A percentile compares a stretch with the other conserved stretches of the same genome.
Conservation (phyloP, 2,329 filamentous ascomycete species). For the Claviceps sorghi region DNA sequence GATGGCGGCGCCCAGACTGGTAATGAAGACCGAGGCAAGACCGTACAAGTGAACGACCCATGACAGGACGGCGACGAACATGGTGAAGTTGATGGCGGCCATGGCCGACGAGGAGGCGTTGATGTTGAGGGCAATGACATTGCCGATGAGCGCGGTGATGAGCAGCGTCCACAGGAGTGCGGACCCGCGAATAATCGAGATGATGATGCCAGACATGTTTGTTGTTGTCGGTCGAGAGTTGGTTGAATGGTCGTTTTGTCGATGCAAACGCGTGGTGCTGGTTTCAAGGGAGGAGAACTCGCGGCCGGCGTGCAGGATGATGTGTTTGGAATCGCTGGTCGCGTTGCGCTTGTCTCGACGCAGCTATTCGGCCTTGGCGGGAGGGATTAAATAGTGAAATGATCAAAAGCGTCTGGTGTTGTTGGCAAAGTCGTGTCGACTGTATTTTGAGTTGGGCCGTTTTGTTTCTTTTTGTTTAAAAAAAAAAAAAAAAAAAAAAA, state of each 20-base stretch:
- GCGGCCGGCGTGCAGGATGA: background rate
- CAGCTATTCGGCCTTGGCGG: background rate
- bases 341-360: background rate
- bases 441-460: background rate
- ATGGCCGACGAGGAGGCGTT: slow-evolving; percentile 26
- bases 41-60: slow-evolving; percentile 54
- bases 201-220: slow-evolving; percentile 24
- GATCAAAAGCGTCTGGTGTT: background rate
- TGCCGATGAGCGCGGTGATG: slow-evolving; percentile 41
- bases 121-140: slow-evolving; percentile 38
- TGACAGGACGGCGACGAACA: slow-evolving; percentile 54
- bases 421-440: background rate
- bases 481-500: no score
- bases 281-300: background rate
- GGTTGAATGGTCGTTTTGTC: background rate
- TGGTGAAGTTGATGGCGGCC: slow-evolving; percentile 45
- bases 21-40: slow-evolving; percentile 39
- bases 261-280: background rate
- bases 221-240: background rate
- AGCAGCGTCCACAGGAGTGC: slow-evolving; percentile 39
- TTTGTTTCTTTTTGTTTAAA: background rate
- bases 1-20: slow-evolving; percentile 35
- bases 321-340: background rate
- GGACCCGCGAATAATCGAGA: slow-evolving; percentile 30
- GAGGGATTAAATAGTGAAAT: background rate